Conservation (phyloP, 257 asterid genomes). For the Solanum sejunctum region DNA sequence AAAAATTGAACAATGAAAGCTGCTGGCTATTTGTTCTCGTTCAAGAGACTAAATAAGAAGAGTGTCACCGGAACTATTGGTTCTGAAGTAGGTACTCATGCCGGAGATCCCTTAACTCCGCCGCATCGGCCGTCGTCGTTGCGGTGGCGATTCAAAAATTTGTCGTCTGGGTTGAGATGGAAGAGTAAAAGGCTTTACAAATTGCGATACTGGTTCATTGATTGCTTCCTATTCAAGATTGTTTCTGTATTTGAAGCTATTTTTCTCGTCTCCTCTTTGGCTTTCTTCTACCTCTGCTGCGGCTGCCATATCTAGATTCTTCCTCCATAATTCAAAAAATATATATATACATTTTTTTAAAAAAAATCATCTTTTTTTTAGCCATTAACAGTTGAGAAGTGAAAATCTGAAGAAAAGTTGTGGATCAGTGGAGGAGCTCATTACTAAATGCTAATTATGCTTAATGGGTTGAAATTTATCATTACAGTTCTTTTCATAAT, state of each 20-base stretch:
- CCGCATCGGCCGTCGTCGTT: neutral
- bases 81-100: neutral
- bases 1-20: neutral
- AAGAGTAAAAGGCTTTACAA: conserved; percentile 3
- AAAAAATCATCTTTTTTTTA: neutral
- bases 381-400: neutral
- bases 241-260: conserved; percentile 29
- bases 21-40: neutral
- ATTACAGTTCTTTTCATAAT: neutral
- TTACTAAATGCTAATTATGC: neutral
- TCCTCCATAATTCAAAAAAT: neutral
- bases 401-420: neutral
- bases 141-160: conserved; percentile 17
- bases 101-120: neutral
- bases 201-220: conserved; percentile 18
- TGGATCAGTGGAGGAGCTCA: neutral
- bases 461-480: neutral
- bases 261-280: conserved; percentile 36
- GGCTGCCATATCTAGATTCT: conserved; percentile 22
- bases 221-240: conserved; percentile 35
- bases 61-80: neutral
- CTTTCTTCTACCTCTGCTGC: conserved; percentile 38
- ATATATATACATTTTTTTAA: too few species aligned
- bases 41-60: neutral
- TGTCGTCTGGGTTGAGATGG: conserved; percentile 12